Evolutionary conservation across 2,329 filamentous ascomycete species (phyloP), one percentile per base, ranked within the genome.

Genomic region (Macrophomina tecta): DNA sequence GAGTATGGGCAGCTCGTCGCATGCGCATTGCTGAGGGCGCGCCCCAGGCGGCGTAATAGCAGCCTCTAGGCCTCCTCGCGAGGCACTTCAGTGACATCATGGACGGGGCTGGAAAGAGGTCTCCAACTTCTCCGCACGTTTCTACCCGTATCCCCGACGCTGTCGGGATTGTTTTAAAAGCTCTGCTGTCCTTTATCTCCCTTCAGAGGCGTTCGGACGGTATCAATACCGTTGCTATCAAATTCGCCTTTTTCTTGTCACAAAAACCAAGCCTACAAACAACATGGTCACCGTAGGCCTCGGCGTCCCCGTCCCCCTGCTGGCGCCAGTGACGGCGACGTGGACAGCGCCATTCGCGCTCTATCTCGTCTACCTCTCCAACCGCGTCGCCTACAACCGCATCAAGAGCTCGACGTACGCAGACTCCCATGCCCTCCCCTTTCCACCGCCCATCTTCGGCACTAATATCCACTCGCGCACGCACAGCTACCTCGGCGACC

Each of bases 361-460:
- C 5, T 83, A 82, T 70, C 77, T 80, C 60, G 52, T 77, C 58
- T 75, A 82, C 69, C 77, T 83, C 23, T 78, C 78, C 65, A 75
- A 76, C 48, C 77, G 81, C 16, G 74, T 82, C 60, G 74, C 76
- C 12, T 71, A 72, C 42, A 70, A 77, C 4, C 79, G 81, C 5
- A 36, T 79, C 12, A 69, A 66, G 9, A 72, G 69, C 28, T 69
- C 78, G 64, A 78, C 73, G 70, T 77, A 72, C 52, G 67, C 36
- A 34, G 2, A 4, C 38, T 23, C 9, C 45, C 1, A 1, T 28
- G 38, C 18, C 5, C 14, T n/a, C 9, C 48, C 45, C 51, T 18
- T 58, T 70, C 48, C 23, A 66, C 2, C 23, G 23, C 23, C 23
- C 23, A 23, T 23, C 23, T 23, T 23, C 23, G 23, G 23, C 23